Percentiles rank a stretch among this genome's conserved stretches.
phyloP scores from a whole-genome alignment of 257 asterid genomes.

The Echium plantagineum region DNA sequence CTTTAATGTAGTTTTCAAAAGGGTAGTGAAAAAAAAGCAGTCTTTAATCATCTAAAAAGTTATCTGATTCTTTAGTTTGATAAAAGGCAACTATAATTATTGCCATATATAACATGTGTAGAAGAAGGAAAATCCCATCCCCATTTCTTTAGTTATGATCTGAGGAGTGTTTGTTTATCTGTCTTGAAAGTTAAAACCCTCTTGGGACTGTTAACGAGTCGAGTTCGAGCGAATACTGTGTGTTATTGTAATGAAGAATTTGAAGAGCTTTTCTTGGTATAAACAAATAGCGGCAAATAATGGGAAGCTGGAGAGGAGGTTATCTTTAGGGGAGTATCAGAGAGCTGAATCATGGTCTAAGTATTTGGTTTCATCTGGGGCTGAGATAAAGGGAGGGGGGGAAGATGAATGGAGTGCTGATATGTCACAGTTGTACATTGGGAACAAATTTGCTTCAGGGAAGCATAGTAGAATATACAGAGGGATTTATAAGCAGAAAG shows the following conservation, averaged over 20 bases:
- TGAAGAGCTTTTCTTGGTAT: constrained; percentile 40
- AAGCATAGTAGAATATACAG: constrained; percentile 88
- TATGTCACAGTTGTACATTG: constrained; percentile 83
- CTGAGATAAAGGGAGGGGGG: constrained; percentile 61
- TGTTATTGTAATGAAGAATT: constrained; percentile 47
- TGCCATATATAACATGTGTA: background rate
- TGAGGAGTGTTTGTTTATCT: background rate
- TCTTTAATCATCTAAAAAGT: background rate
- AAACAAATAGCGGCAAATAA: constrained; percentile 61
- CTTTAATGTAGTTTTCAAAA: background rate
- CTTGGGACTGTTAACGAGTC: background rate
- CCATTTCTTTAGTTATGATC: background rate
- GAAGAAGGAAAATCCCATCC: background rate
- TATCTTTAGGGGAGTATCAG: constrained; percentile 80
- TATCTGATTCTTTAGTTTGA: background rate
- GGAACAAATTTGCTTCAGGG: constrained; percentile 88
- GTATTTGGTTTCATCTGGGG: constrained; percentile 78
- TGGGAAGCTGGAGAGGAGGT: constrained; percentile 79
- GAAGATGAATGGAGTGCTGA: constrained; percentile 95
- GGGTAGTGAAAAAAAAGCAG: background rate
- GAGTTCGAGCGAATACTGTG: too few species aligned
- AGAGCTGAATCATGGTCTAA: constrained; percentile 95
- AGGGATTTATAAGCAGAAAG: constrained; percentile 78
- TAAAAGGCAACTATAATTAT: background rate
- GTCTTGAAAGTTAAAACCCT: constrained; percentile 1